These are phyloP conservation scores for Tolypocladium nubicola DNA, from an alignment of 2,329 filamentous ascomycete genomes.

Conservation along the genomic window DNA sequence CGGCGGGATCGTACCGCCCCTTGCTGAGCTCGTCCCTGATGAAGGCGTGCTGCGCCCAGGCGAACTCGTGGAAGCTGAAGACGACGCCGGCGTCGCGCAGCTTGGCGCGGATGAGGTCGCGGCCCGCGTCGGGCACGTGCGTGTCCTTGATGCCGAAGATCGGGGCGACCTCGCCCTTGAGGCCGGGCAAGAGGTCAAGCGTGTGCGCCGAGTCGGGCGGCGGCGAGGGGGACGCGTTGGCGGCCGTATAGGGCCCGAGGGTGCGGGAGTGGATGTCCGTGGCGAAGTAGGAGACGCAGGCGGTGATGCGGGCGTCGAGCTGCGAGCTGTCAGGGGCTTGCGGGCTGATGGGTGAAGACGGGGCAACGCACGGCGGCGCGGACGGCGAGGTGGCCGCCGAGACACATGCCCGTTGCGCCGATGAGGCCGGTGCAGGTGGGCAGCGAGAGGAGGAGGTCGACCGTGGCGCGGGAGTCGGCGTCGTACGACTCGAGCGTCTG, in stretches of 20 bases:
- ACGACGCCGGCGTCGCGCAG: conserved; percentile 64
- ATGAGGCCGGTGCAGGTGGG: conserved; percentile 73
- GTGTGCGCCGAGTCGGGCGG: conserved; percentile 36
- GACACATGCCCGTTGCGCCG: conserved; percentile 80
- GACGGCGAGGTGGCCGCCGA: conserved; percentile 75
- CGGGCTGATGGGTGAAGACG: not conserved
- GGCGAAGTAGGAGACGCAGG: conserved; percentile 80
- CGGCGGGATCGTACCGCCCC: conserved; percentile 82
- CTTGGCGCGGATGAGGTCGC: conserved; percentile 74
- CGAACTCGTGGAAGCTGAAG: conserved; percentile 79
- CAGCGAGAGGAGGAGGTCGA: conserved; percentile 60
- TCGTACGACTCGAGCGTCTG: conserved; percentile 80
- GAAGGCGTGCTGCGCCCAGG: conserved; percentile 93
- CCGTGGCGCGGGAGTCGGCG: conserved; percentile 57
- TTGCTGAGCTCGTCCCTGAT: conserved; percentile 89
- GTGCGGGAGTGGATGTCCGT: conserved; percentile 79
- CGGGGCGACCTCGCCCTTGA: conserved; percentile 77
- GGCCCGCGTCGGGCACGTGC: conserved; percentile 73
- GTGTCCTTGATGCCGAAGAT: conserved; percentile 90
- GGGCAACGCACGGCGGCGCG: conserved; percentile 38
- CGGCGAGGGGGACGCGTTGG: conserved; percentile 31
- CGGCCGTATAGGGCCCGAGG: conserved; percentile 50
- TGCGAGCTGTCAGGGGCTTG: conserved; percentile 11
- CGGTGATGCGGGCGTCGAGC: conserved; percentile 65
- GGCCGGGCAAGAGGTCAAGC: conserved; percentile 45